phyloP scores from a whole-genome alignment of 306 rosid genomes.

The Gastrolobium bilobum region DNA sequence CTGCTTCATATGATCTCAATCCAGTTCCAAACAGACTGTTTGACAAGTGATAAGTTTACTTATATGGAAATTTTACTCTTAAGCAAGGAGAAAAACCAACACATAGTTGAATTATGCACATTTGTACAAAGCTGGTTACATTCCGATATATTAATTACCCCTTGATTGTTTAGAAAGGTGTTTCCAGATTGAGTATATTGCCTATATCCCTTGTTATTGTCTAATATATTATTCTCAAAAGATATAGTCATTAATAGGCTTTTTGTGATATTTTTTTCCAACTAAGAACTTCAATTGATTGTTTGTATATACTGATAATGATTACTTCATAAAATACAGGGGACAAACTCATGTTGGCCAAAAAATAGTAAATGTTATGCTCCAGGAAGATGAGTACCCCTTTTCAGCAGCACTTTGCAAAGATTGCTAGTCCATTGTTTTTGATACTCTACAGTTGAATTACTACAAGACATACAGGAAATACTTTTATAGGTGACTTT shows the following conservation, averaged over 20 bases:
- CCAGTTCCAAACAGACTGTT: too few species aligned
- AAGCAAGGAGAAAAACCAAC: not conserved
- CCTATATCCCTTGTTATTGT: not conserved
- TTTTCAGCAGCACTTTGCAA: conserved; percentile 40
- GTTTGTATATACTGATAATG: conserved; percentile 31
- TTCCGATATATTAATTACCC: conserved; percentile 2
- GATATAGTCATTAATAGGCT: not conserved
- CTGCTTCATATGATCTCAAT: too few species aligned
- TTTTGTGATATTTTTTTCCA: conserved; percentile 11
- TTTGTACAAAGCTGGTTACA: conserved; percentile 25
- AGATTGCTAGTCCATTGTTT: conserved; percentile 51
- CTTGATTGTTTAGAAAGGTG: not conserved
- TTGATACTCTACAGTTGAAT: conserved; percentile 46
- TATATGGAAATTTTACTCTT: not conserved
- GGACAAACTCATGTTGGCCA: conserved; percentile 82
- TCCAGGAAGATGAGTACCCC: conserved; percentile 59
- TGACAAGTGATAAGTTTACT: too few species aligned
- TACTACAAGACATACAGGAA: conserved; percentile 39
- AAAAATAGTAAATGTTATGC: conserved; percentile 57
- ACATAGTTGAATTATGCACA: conserved; percentile 24
- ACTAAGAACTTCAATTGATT: conserved; percentile 6
- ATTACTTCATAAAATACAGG: conserved; percentile 60
- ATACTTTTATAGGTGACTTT: conserved; percentile 60
- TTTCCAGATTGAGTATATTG: not conserved
- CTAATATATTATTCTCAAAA: not conserved